Percentiles rank a stretch among this genome's conserved stretches.
Evolutionary conservation across 345 rosid genomes (phyloP).

Genomic region (Brassica nigra): DNA sequence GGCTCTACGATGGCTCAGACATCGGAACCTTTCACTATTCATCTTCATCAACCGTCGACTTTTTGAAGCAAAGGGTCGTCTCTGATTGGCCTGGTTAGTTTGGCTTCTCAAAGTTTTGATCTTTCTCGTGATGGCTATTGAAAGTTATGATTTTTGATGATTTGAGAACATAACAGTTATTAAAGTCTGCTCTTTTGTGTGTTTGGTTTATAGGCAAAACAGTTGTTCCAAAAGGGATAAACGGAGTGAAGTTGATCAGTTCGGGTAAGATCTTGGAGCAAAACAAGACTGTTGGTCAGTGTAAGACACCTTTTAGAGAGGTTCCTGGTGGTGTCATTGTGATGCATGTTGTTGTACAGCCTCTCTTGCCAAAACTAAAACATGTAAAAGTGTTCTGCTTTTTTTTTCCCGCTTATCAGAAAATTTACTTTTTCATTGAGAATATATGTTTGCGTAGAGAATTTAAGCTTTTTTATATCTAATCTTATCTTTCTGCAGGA

Average conservation of each 20-base stretch:
- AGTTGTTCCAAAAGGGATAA: slow-evolving; percentile 68
- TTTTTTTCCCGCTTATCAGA: background rate
- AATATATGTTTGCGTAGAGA: background rate
- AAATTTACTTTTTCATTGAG: background rate
- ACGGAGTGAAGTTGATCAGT: slow-evolving; percentile 82
- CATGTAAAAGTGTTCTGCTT: slow-evolving; percentile 46
- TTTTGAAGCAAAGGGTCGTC: slow-evolving; percentile 86
- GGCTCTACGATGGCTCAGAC: slow-evolving; percentile 90
- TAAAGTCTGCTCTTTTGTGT: background rate
- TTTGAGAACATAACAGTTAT: background rate
- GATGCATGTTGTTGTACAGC: slow-evolving; percentile 95
- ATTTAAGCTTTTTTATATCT: no score
- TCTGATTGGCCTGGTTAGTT: slow-evolving; percentile 89
- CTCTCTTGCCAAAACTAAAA: slow-evolving; percentile 66
- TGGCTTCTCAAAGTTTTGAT: background rate
- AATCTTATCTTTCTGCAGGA: slow-evolving; percentile 49
- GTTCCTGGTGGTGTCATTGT: slow-evolving; percentile 57
- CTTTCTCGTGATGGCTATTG: background rate
- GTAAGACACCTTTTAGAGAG: slow-evolving; percentile 75
- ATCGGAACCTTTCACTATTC: slow-evolving; percentile 90
- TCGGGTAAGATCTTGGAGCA: slow-evolving; percentile 90
- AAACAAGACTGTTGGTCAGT: slow-evolving; percentile 79
- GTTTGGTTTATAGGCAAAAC: slow-evolving; percentile 56
- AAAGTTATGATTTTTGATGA: background rate
- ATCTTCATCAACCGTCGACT: slow-evolving; percentile 75